Conservation (phyloP, 2,329 filamentous ascomycete genomes). For the Cladosporium sp. region DNA sequence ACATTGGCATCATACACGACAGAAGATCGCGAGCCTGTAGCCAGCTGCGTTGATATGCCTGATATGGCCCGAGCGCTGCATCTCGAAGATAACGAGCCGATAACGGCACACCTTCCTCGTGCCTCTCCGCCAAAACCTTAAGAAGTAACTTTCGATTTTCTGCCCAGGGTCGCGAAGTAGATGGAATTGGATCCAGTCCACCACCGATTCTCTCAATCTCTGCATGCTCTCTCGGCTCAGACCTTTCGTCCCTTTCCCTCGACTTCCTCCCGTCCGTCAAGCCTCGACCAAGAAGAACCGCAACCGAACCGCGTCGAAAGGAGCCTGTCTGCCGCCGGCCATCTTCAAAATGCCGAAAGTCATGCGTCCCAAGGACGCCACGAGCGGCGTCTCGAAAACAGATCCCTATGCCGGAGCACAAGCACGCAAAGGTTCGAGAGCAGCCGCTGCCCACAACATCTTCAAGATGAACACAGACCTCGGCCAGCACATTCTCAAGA, state of each 20-base stretch:
- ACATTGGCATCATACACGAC: no score
- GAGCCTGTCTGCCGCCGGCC: not conserved
- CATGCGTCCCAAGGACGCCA: constrained; percentile 29
- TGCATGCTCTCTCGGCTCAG: not conserved
- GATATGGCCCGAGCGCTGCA: no score
- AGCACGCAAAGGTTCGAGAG: constrained; percentile 35
- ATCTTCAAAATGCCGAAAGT: constrained; percentile 40
- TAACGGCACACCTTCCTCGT: not conserved
- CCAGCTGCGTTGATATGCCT: no score
- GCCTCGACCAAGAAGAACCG: not conserved
- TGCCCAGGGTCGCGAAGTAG: no score
- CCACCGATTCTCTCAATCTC: not conserved
- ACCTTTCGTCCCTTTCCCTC: not conserved
- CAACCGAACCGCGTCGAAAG: not conserved
- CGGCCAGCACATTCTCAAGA: constrained; percentile 88
- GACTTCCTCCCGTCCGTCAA: not conserved
- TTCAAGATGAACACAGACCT: constrained; percentile 96
- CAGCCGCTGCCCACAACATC: constrained; percentile 64
- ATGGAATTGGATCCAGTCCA: no score
- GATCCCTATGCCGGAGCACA: constrained; percentile 42
- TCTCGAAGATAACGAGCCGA: not conserved
- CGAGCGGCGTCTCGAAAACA: constrained; percentile 31
- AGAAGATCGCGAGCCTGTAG: no score
- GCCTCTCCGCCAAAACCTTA: no score
- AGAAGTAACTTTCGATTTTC: not conserved